Conservation (phyloP, 148 eudicot species). For the Chenopodium berlandieri region DNA sequence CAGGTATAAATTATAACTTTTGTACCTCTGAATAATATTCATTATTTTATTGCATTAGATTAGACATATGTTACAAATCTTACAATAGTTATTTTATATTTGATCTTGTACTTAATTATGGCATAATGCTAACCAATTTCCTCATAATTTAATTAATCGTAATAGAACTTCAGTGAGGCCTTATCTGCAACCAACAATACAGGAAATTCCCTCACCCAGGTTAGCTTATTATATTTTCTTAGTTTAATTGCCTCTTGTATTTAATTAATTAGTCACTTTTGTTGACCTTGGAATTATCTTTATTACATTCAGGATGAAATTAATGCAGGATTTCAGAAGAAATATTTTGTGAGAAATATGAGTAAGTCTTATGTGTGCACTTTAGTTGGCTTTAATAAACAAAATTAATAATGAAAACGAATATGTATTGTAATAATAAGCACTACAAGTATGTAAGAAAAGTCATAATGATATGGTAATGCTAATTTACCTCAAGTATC, state of each 20-base stretch:
- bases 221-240: not conserved
- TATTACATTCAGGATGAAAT: not conserved
- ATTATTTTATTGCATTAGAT: not conserved
- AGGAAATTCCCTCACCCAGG: constrained; percentile 13
- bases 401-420: too few relatives aligned
- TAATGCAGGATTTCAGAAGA: not conserved
- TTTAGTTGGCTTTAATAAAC: too few relatives aligned
- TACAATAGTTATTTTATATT: too few relatives aligned
- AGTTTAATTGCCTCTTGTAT: not conserved
- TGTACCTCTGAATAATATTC: too few relatives aligned
- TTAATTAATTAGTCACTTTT: not conserved
- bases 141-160: not conserved
- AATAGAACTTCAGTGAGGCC: constrained; percentile 20
- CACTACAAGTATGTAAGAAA: too few relatives aligned
- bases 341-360: constrained; percentile 6
- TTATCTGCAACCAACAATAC: constrained; percentile 18
- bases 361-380: constrained; percentile 4
- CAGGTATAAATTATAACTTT: constrained; percentile 15
- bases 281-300: not conserved
- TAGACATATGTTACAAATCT: too few relatives aligned
- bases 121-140: not conserved
- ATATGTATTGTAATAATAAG: too few relatives aligned
- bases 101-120: too few relatives aligned
- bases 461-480: too few relatives aligned
- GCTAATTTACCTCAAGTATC: too few relatives aligned